Base-by-base conservation (phyloP, 106 monocot genomes). In the Hemerocallis citrina region DNA sequence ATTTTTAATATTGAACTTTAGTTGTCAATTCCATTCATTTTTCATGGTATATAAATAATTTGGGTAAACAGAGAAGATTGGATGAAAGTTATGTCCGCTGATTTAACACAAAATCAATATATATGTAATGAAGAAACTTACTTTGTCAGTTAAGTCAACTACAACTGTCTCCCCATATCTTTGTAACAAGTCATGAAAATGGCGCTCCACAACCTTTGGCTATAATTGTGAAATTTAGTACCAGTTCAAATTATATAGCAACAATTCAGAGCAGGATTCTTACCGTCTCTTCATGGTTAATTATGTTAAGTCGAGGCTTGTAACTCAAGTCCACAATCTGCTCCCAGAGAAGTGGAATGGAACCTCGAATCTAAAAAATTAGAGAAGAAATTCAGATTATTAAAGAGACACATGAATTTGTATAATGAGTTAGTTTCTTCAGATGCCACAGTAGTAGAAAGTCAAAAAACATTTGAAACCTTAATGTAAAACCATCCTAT, bases 271-370 rank as follows among this genome's bases (percentile, higher is more conserved):
- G 20, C 8, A 54, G 23, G 15, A 59, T 55, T 34, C 72, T 37
- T 80, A 94, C 93, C 16, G 82, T 80, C 41, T 94, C 93, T 45
- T 71, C 77, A 71, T 89, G 93, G 24, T 61, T 58, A 37, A 89
- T 83, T 67, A 94, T 77, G 35, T 73, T 80, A 50, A 94, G 77
- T 17, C 34, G 56, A 59, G 93, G 89, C 57, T 89, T 94, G 62
- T 94, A 94, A 69, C 93, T 89, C 63, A 94, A 69, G 67, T 94
- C 93, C 31, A 89, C 89, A 72, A 94, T 94, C 62, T 94, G 93
- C 55, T 94, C 89, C 93, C 93, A 94, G 6, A 94, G 82, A 72
- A 94, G 82, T 56, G 93, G 93, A 73, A 94, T 81, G 23, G 93
- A 94, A 59, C 93, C 93, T 33, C 93, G 89, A 62, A 94, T 63